Conservation (phyloP, 1,284 basidiomycete species). For the Naganishia sp. region DNA sequence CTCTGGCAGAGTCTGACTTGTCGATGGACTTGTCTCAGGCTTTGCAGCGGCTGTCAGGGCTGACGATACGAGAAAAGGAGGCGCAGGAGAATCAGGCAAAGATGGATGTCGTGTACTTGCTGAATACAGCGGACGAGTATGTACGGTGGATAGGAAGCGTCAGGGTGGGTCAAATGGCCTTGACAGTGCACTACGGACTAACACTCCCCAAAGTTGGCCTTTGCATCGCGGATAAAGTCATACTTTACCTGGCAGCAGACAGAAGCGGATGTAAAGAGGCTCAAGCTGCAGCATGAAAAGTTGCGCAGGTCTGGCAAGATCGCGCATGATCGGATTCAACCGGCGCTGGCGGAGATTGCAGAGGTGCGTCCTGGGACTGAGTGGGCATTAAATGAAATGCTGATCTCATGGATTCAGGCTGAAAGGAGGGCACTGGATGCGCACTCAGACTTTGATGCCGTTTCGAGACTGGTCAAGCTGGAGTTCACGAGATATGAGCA, state of each 20-base stretch:
- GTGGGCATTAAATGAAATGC: not conserved
- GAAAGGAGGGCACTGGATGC: constrained; percentile 78
- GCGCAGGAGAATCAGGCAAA: constrained; percentile 70
- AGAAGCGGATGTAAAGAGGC: constrained; percentile 72
- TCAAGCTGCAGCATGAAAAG: constrained; percentile 75
- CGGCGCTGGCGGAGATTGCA: constrained; percentile 71
- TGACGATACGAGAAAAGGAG: constrained; percentile 71
- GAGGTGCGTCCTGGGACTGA: constrained; percentile 60
- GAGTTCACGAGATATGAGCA: constrained; percentile 93
- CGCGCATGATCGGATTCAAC: constrained; percentile 65
- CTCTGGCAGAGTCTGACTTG: constrained; percentile 72
- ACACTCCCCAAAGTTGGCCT: constrained; percentile 65
- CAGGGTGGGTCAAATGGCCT: constrained; percentile 61
- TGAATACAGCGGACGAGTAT: constrained; percentile 85
- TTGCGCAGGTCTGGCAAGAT: constrained; percentile 71
- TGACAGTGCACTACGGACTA: not conserved
- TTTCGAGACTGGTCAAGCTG: constrained; percentile 80
- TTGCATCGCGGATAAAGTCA: constrained; percentile 77
- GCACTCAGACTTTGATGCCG: constrained; percentile 82
- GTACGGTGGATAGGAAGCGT: constrained; percentile 86
- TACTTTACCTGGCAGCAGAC: constrained; percentile 77
- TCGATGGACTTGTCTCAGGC: constrained; percentile 70
- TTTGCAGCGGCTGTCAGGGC: constrained; percentile 68
- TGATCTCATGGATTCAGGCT: constrained; percentile 58
- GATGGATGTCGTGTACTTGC: constrained; percentile 72